Evolutionary conservation across 441 rosid genomes (phyloP).

Genomic region (Croton setiger): DNA sequence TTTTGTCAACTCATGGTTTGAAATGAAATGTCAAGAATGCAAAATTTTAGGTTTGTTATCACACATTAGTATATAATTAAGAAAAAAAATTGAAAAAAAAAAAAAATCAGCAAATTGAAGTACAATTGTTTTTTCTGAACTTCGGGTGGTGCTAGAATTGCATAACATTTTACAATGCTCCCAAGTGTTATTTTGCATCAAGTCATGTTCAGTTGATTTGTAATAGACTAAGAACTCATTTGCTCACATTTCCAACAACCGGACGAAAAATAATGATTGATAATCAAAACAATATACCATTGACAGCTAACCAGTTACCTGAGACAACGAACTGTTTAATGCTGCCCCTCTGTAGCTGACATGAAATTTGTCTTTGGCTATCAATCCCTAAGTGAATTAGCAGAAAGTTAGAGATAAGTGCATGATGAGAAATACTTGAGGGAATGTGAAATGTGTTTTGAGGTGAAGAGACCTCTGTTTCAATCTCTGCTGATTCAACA

Average conservation of each 20-base stretch:
- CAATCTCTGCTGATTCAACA: slow-evolving; percentile 92
- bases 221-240: too few relatives aligned
- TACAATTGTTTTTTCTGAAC: too few relatives aligned
- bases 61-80: too few relatives aligned
- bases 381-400: slow-evolving; percentile 55
- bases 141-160: too few relatives aligned
- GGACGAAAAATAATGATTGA: neutral
- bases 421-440: neutral
- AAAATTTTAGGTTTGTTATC: neutral
- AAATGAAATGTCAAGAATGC: neutral
- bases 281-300: neutral
- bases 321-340: slow-evolving; percentile 62
- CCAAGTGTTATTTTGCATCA: too few relatives aligned
- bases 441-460: neutral
- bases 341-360: slow-evolving; percentile 87
- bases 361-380: slow-evolving; percentile 94
- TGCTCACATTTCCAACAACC: neutral
- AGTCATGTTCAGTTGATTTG: too few relatives aligned
- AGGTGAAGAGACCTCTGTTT: slow-evolving; percentile 63
- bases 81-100: too few relatives aligned
- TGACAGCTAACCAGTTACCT: slow-evolving; percentile 41
- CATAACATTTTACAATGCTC: too few relatives aligned
- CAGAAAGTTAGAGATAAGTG: neutral
- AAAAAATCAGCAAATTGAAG: too few relatives aligned
- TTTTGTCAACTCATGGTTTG: too few relatives aligned